Percentiles rank a stretch among this genome's conserved stretches.
Evolutionary conservation across 257 asterid genomes (phyloP).

Genomic region (Dorcoceras hygrometricum): DNA sequence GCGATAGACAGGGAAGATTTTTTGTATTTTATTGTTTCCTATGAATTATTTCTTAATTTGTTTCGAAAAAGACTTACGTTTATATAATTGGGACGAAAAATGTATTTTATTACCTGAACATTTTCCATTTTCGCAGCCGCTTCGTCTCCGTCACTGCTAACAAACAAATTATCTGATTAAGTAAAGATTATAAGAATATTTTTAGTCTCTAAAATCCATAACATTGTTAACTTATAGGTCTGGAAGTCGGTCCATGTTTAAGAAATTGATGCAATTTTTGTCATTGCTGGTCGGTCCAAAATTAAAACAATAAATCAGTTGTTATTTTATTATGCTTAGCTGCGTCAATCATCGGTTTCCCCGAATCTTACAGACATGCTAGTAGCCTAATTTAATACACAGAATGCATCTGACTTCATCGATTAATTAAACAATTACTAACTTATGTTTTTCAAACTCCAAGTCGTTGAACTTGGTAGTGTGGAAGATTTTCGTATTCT

Average conservation of each 20-base stretch:
- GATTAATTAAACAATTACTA: conserved; percentile 18
- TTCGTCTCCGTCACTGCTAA: too few species aligned
- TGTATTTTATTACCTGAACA: neutral
- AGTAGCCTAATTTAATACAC: conserved; percentile 30
- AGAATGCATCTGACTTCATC: conserved; percentile 5
- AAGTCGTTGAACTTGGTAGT: conserved; percentile 19
- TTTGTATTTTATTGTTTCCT: too few species aligned
- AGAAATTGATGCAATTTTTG: conserved; percentile 20
- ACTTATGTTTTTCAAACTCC: conserved; percentile 11
- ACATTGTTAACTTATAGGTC: conserved; percentile 12
- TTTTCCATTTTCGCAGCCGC: too few species aligned
- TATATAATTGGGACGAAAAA: too few species aligned
- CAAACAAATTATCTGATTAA: neutral
- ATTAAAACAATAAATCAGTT: neutral
- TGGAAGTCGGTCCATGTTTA: neutral
- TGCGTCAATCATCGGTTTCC: conserved; percentile 11
- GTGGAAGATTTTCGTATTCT: too few species aligned
- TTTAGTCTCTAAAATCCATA: neutral
- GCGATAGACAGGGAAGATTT: too few species aligned
- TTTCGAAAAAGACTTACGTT: too few species aligned
- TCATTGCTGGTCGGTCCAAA: conserved; percentile 14
- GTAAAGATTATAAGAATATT: neutral
- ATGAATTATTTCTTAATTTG: too few species aligned
- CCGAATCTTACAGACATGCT: conserved; percentile 44
- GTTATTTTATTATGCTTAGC: neutral